Percentiles rank a stretch among this genome's conserved stretches.
Conservation (phyloP, 805 yeast genomes). For the Martiniozyma abietophila region DNA sequence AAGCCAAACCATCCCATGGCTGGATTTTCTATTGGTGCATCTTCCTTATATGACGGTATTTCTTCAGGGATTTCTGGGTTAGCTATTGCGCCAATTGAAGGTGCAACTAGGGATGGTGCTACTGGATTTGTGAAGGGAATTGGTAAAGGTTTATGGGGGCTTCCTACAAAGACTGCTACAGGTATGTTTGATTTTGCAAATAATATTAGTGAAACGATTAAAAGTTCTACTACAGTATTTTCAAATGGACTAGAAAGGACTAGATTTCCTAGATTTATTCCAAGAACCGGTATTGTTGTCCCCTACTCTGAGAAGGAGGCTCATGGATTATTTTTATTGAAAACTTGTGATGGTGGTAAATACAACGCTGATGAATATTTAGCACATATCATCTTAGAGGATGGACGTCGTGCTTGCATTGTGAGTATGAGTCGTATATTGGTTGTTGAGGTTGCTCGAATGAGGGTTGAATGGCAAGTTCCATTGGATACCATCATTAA, state of each 20-base stretch:
- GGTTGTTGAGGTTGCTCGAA: conserved; percentile 51
- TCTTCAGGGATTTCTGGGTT: conserved; percentile 85
- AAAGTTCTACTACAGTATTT: conserved; percentile 84
- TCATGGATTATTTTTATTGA: conserved; percentile 91
- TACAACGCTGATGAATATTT: conserved; percentile 65
- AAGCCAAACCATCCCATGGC: conserved; percentile 77
- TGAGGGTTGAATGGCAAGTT: conserved; percentile 66
- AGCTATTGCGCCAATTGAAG: conserved; percentile 85
- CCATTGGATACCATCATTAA: conserved; percentile 55
- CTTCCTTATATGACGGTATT: conserved; percentile 77
- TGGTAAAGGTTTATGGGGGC: conserved; percentile 89
- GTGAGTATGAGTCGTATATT: conserved; percentile 66
- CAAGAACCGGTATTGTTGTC: conserved; percentile 61
- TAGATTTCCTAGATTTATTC: conserved; percentile 71
- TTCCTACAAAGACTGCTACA: conserved; percentile 95
- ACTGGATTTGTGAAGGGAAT: conserved; percentile 88
- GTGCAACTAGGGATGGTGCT: conserved; percentile 84
- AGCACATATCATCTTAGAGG: conserved; percentile 78
- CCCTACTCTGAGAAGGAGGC: conserved; percentile 77
- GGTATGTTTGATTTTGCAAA: conserved; percentile 90
- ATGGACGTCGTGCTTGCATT: conserved; percentile 67
- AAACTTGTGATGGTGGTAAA: conserved; percentile 71
- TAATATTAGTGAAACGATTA: conserved; percentile 87
- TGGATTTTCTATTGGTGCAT: conserved; percentile 80
- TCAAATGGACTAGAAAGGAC: conserved; percentile 67